Base-by-base conservation (phyloP, 2,329 filamentous ascomycete species). In the Blumeriella jaapii region DNA sequence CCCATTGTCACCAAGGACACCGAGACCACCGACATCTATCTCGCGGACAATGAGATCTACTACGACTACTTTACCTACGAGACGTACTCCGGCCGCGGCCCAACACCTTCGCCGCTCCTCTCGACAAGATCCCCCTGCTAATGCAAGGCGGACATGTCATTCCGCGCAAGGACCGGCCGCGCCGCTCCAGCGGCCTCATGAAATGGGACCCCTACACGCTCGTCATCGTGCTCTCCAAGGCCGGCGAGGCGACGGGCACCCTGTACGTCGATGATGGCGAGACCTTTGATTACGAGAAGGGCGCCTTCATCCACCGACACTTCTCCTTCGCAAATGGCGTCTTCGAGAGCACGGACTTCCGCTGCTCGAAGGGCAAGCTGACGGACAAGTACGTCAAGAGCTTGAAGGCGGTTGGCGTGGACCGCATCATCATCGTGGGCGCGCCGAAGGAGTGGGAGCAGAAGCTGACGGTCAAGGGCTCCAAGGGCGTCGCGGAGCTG, bases 61-160 rank as follows among this genome's bases (percentile, higher is more conserved):
- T 98, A 87, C 54, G 83, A 96, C 60, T 98, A 98, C 64, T 93
- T 91, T 55, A 84, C 84, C 51, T 95, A 85, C 62, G 74, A 79
- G 26, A 64, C 74, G 27, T 75, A 93, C 54, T 59, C 66, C 24
- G 78, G 79, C 15, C 75, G 78, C 43, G 82, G 83, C 45, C 80
- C 57, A 64, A 62, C 42, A 80, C 72, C 1, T 64, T 95, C 23
- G 61, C 73, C 1, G 83, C 89, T 0, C 83, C 87, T 0, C 67
- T 96, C 3, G 82, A 94, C 37, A 84, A 79, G 51, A 82, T 94
- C 12, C 89, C 91, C 0, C 61, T 98, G 10, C 67, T 98, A 28
- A 91, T 96, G 81, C 85, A 82, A 48, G 89, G 85, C 29, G 91
- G 91, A 1, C 83, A 96, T 57, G 79, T 98, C 50, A 78, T 96